These are phyloP conservation scores for Salix caprea DNA, from an alignment of 345 rosid species.

Conservation along the genomic window DNA sequence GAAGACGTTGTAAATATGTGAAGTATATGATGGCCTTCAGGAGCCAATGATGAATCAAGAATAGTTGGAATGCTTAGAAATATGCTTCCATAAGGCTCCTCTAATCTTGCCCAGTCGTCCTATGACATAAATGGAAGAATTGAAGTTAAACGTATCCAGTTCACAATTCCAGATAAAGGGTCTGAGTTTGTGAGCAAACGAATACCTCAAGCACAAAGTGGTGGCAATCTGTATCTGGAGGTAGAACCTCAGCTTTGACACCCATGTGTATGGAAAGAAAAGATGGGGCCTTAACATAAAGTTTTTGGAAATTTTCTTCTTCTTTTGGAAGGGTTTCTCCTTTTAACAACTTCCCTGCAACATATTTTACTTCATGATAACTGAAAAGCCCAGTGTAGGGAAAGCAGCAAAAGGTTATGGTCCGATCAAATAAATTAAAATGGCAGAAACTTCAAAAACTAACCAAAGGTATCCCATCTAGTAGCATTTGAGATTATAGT, in stretches of 20 bases:
- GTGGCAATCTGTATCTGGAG: conserved; percentile 87
- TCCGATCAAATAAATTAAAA: conserved; percentile 1
- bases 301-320: conserved; percentile 83
- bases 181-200: conserved; percentile 5
- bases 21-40: conserved; percentile 72
- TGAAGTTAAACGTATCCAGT: not conserved
- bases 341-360: conserved; percentile 77
- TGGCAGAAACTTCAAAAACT: conserved; percentile 24
- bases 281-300: conserved; percentile 91
- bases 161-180: not conserved
- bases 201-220: conserved; percentile 90
- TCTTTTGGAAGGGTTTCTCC: conserved; percentile 80
- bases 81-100: conserved; percentile 86
- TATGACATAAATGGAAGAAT: conserved; percentile 18
- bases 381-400: not conserved
- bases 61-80: conserved; percentile 93
- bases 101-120: conserved; percentile 74
- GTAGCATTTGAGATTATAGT: conserved; percentile 92
- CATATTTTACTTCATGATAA: not conserved
- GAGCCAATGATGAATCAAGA: conserved; percentile 87
- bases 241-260: conserved; percentile 77
- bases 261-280: conserved; percentile 98
- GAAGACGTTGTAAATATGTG: conserved; percentile 88
- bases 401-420: not conserved
- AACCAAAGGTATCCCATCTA: conserved; percentile 99